Evolutionary conservation across 306 rosid species (phyloP).

Genomic region (Sphenostylis stenocarpa): DNA sequence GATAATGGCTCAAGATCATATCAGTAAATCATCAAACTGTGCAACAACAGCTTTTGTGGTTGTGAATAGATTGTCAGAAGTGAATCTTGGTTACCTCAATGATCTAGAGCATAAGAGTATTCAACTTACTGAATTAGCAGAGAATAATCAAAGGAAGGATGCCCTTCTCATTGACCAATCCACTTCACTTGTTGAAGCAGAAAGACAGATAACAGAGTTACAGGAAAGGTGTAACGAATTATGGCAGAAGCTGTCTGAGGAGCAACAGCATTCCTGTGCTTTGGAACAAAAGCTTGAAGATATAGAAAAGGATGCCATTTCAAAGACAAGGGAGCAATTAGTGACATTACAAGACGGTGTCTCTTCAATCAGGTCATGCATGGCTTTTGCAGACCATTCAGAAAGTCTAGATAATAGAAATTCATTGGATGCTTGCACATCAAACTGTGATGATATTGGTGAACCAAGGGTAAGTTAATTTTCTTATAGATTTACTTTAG

Average conservation of each 20-base stretch:
- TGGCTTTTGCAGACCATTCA: constrained; percentile 49
- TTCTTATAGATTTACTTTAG: constrained; percentile 40
- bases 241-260: constrained; percentile 57
- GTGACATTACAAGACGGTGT: constrained; percentile 75
- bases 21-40: constrained; percentile 60
- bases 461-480: constrained; percentile 64
- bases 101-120: constrained; percentile 50
- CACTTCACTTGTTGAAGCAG: constrained; percentile 52
- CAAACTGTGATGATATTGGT: constrained; percentile 41
- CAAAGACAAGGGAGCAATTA: constrained; percentile 67
- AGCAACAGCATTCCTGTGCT: constrained; percentile 51
- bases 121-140: constrained; percentile 54
- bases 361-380: constrained; percentile 67
- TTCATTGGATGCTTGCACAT: constrained; percentile 37
- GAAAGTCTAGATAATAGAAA: constrained; percentile 42
- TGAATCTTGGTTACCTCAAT: constrained; percentile 47
- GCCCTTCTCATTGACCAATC: constrained; percentile 56
- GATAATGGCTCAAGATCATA: constrained; percentile 53
- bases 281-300: constrained; percentile 66
- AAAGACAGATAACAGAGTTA: constrained; percentile 46
- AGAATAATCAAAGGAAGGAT: constrained; percentile 53
- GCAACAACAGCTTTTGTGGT: constrained; percentile 73
- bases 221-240: constrained; percentile 52
- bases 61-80: constrained; percentile 75
- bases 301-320: constrained; percentile 57